A percentile compares a stretch with the other conserved stretches of the same genome.
phyloP scores from a whole-genome alignment of 768 basidiomycete species.

The Crucibulum laeve region DNA sequence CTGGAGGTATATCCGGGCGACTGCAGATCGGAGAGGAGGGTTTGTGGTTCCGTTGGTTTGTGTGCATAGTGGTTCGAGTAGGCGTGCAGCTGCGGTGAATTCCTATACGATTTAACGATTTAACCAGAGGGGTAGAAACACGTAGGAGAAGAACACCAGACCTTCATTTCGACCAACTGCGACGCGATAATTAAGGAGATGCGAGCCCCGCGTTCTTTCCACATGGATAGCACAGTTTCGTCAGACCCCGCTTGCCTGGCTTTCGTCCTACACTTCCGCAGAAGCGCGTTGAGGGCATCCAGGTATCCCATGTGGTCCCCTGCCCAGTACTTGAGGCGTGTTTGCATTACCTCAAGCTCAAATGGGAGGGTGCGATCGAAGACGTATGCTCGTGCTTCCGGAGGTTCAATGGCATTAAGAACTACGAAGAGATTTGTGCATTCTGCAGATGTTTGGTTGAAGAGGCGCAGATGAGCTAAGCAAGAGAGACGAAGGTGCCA shows the following conservation, averaged over 20 bases:
- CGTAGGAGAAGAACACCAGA: constrained; percentile 16
- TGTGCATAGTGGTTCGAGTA: constrained; percentile 65
- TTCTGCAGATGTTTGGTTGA: constrained; percentile 85
- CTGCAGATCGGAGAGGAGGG: constrained; percentile 59
- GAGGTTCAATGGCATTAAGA: constrained; percentile 53
- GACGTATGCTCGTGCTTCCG: constrained; percentile 49
- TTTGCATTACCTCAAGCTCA: constrained; percentile 65
- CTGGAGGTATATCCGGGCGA: constrained; percentile 75
- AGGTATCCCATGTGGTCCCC: constrained; percentile 78
- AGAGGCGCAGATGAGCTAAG: constrained; percentile 76
- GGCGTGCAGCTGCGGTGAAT: constrained; percentile 57
- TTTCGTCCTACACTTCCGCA: constrained; percentile 55
- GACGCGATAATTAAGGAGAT: constrained; percentile 77
- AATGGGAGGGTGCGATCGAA: constrained; percentile 58
- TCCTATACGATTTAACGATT: constrained; percentile 40
- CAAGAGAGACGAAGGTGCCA: constrained; percentile 83
- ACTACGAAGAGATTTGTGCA: constrained; percentile 76
- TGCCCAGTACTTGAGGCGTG: constrained; percentile 76
- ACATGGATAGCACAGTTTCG: constrained; percentile 51
- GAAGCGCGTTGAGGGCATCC: constrained; percentile 63
- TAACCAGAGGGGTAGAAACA: constrained; percentile 1
- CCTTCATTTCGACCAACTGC: constrained; percentile 84
- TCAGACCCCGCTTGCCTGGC: constrained; percentile 38
- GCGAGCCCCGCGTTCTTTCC: constrained; percentile 76
- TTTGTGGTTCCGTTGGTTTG: constrained; percentile 33